A percentile compares a stretch with the other conserved stretches of the same genome.
These are phyloP conservation scores for Lactarius sanguifluus DNA, from an alignment of 768 basidiomycete species.

Conservation along the genomic window DNA sequence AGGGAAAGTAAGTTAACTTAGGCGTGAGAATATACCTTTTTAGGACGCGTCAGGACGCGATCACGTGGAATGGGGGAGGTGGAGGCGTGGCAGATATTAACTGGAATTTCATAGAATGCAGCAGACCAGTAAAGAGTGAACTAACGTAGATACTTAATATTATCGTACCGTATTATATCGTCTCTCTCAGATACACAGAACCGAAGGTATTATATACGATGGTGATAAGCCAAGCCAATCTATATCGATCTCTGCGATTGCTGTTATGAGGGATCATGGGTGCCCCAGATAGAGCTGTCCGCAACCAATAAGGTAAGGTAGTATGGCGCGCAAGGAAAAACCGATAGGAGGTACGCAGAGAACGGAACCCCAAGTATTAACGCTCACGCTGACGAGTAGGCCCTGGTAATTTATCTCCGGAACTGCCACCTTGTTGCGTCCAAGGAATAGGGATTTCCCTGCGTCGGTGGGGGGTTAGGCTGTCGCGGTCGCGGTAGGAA, in stretches of 20 bases:
- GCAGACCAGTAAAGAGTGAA: conserved; percentile 6
- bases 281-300: background rate
- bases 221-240: conserved; percentile 3
- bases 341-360: background rate
- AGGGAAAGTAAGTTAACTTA: conserved; percentile 17
- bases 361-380: background rate
- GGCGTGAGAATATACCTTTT: conserved; percentile 31
- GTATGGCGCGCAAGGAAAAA: background rate
- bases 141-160: conserved; percentile 17
- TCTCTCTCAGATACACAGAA: conserved; percentile 10
- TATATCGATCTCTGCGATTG: background rate
- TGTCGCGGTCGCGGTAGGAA: conserved; percentile 8
- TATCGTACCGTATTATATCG: background rate
- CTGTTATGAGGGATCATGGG: background rate
- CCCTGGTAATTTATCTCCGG: conserved; percentile 4
- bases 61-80: conserved; percentile 23
- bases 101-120: background rate
- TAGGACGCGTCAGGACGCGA: conserved; percentile 32
- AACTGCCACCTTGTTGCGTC: conserved; percentile 11
- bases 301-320: background rate
- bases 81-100: background rate
- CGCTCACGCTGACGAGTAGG: background rate
- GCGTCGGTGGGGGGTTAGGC: conserved; percentile 13
- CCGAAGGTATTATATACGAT: conserved; percentile 1
- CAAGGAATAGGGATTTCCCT: conserved; percentile 24